Evolutionary conservation across 2,329 filamentous ascomycete genomes (phyloP), one percentile per base, ranked within the genome.

Genomic region (Aciculosporium take): DNA sequence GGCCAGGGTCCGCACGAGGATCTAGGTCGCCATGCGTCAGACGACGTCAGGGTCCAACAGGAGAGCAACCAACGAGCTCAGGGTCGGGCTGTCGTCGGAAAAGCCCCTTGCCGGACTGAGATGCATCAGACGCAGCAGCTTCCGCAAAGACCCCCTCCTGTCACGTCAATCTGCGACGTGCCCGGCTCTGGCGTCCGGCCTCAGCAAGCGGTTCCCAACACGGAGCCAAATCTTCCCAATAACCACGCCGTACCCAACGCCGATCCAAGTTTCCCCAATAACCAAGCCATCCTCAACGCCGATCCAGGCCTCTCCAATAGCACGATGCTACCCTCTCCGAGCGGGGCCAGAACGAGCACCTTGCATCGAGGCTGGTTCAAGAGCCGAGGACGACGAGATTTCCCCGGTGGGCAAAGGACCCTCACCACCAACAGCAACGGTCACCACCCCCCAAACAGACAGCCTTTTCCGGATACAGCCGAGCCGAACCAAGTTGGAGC

Each of bases 301-400:
- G 39, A 41, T 12, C 24, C 30, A 3, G 20, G 23, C 7, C 8
- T 30, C 5, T 4, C 24, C 5, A 32, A 21, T 5, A 23, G 5
- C 18, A 12, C 27, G 8, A 27, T 29, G 18, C 6, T 27, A 13
- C n/a, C 28, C 7, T 28, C 35, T n/a, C 9, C 35, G 17, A n/a
- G 37, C 35, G 9, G 20, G 27, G 18, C 23, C 21, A 20, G 40
- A 29, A 27, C 20, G 17, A n/a, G 32, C 33, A 18, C 27, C 28
- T 15, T 23, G 15, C 28, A 30, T 21, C 36, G 41, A 28, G 40
- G 41, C 15, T 32, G 30, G 9, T 17, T 37, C 40, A 41, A 31
- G 27, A 17, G 24, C 27, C 27, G 33, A 33, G 28, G 37, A 39
- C 34, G 33, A 12, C 34, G 35, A 15, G 37, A 30, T 2, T n/a